Evolutionary conservation across 73 alveolate genomes (phyloP).

Genomic region (Tetrahymena malaccensis): DNA sequence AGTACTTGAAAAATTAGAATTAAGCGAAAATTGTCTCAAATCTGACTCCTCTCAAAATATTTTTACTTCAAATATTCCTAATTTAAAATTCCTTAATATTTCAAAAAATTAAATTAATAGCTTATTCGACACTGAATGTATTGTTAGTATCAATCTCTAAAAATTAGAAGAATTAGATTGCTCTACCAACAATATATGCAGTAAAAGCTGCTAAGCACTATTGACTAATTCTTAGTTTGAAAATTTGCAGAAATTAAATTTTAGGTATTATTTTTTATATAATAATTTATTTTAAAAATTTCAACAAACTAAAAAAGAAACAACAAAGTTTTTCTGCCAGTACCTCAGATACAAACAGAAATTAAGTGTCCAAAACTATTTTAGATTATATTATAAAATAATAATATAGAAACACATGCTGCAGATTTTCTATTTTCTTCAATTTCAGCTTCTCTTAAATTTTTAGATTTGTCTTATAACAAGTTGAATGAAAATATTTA

Average conservation of each 20-base stretch:
- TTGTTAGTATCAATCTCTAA: not conserved
- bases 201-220: not conserved
- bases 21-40: not conserved
- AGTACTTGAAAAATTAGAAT: not conserved
- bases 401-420: not conserved
- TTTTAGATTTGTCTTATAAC: not conserved
- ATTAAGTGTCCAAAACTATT: not conserved
- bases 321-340: not conserved
- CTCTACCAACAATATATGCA: not conserved
- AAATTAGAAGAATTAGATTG: not conserved
- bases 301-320: not conserved
- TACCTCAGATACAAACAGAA: not conserved
- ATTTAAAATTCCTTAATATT: not conserved
- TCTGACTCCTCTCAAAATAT: not conserved
- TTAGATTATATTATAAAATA: not conserved
- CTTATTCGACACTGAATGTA: not conserved
- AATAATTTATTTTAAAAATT: not conserved
- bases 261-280: not conserved
- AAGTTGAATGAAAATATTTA: not conserved
- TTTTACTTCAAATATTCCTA: not conserved
- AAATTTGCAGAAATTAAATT: not conserved
- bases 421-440: not conserved
- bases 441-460: not conserved
- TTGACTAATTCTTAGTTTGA: not conserved
- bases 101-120: not conserved